Evolutionary conservation across 495 filamentous ascomycete genomes (phyloP).

Genomic region (Podospora anserina): DNA sequence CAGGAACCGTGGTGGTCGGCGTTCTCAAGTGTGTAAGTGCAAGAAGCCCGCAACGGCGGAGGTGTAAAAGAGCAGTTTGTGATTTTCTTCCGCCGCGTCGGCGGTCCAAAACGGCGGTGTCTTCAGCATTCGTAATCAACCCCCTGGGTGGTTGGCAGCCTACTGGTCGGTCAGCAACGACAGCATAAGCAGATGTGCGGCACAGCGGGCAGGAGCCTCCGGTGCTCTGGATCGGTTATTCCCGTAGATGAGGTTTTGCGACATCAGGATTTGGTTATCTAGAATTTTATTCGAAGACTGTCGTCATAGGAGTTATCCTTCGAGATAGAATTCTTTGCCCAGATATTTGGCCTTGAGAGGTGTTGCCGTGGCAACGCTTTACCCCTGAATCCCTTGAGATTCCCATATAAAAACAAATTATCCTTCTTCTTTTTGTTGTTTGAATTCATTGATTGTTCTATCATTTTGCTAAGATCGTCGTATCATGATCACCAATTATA

Average conservation of each 20-base stretch:
- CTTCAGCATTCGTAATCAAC: neutral
- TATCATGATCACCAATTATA: neutral
- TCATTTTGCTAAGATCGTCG: neutral
- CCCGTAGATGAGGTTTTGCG: too few relatives aligned
- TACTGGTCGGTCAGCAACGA: neutral
- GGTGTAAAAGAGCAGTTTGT: neutral
- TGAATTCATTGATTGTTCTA: neutral
- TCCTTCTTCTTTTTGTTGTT: too few relatives aligned
- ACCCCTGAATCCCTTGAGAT: neutral
- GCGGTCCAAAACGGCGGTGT: constrained; percentile 1
- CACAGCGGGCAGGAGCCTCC: neutral
- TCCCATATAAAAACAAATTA: too few relatives aligned
- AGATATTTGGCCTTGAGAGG: too few relatives aligned
- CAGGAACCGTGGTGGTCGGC: neutral
- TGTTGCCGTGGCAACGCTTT: neutral
- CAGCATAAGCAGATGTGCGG: neutral
- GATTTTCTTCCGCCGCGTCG: neutral
- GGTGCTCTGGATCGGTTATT: neutral
- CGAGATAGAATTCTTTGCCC: too few relatives aligned
- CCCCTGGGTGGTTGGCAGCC: neutral
- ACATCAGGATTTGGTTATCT: too few relatives aligned
- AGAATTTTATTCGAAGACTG: too few relatives aligned
- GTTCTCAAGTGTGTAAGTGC: neutral
- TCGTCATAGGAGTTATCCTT: too few relatives aligned
- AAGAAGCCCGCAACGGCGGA: neutral